Conservation (phyloP, 768 basidiomycete species). For the Tylopilus subfusipes region DNA sequence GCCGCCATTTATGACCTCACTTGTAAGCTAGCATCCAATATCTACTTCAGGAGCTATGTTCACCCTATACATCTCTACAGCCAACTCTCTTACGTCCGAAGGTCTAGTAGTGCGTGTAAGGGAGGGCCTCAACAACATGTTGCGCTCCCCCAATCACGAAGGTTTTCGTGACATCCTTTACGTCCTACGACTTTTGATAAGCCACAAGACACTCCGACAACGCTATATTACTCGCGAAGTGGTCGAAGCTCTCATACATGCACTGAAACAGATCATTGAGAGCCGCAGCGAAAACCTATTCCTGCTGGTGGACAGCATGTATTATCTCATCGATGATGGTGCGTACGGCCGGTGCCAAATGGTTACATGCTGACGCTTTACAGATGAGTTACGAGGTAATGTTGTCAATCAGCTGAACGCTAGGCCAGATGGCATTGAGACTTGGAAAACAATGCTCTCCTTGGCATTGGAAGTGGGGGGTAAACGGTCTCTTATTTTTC, state of each 20-base stretch:
- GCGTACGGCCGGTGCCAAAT: neutral
- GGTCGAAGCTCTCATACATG: neutral
- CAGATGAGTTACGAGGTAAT: neutral
- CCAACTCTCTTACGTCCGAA: neutral
- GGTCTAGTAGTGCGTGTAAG: neutral
- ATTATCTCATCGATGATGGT: neutral
- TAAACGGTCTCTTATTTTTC: neutral
- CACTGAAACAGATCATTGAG: neutral
- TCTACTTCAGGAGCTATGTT: neutral
- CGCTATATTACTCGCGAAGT: neutral
- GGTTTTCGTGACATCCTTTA: neutral
- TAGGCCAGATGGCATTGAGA: neutral
- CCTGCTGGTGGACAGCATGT: neutral
- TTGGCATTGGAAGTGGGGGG: conserved; percentile 1
- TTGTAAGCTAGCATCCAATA: neutral
- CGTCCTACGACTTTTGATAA: neutral
- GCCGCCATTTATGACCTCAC: neutral
- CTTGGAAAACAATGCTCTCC: neutral
- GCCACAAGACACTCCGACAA: neutral
- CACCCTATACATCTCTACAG: neutral
- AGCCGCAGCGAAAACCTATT: neutral
- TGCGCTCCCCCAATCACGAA: neutral
- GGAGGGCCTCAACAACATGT: neutral
- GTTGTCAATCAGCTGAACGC: neutral
- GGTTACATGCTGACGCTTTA: neutral